These are phyloP conservation scores for Citeromyces siamensis DNA, from an alignment of 1,139 yeast genomes.

Conservation along the genomic window DNA sequence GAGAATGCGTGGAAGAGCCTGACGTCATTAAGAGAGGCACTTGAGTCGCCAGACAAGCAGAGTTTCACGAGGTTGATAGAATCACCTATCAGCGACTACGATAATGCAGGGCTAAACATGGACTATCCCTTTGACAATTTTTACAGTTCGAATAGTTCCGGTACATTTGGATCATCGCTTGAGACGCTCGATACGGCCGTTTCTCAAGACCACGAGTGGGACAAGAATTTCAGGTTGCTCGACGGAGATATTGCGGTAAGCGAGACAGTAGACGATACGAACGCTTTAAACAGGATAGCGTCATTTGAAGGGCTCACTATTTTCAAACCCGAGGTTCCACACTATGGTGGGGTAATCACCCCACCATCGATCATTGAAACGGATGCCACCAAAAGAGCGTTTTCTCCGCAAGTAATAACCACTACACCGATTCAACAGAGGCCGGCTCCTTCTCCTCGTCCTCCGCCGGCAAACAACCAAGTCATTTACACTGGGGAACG, in stretches of 20 bases:
- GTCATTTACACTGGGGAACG: slow-evolving; percentile 2
- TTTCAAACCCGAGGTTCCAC: not conserved
- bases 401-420: not conserved
- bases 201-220: not conserved
- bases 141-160: not conserved
- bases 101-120: not conserved
- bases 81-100: slow-evolving; percentile 2
- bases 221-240: not conserved
- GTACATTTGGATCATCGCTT: not conserved
- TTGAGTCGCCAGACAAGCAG: not conserved
- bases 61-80: not conserved
- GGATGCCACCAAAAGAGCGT: not conserved
- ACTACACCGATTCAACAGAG: not conserved
- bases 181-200: not conserved
- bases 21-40: no score
- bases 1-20: no score
- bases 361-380: not conserved
- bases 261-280: not conserved
- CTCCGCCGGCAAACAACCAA: not conserved
- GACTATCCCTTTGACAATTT: not conserved
- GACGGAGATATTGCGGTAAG: slow-evolving; percentile 1
- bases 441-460: not conserved
- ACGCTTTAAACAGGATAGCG: not conserved
- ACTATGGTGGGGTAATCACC: not conserved
- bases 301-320: not conserved